These are phyloP conservation scores for Peronospora tabacina DNA, from an alignment of 352 stramenopile species.

Conservation along the genomic window DNA sequence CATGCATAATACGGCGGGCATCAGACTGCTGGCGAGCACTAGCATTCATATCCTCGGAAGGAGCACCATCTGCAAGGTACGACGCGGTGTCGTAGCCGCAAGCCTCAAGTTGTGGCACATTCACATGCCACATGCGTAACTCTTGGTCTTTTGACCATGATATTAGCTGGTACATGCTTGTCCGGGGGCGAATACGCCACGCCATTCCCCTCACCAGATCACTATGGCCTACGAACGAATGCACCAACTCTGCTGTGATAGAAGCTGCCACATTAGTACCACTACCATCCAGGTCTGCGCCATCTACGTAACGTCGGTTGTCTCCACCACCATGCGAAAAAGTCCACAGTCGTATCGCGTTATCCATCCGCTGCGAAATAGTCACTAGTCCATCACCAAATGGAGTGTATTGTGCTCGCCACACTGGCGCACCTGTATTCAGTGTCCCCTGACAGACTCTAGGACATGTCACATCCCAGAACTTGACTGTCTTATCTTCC, in stretches of 20 bases:
- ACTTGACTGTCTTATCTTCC: constrained; percentile 79
- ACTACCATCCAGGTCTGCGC: constrained; percentile 9
- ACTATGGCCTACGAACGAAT: constrained; percentile 53
- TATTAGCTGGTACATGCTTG: constrained; percentile 53
- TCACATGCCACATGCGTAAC: constrained; percentile 61
- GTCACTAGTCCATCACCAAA: constrained; percentile 81
- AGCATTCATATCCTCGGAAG: constrained; percentile 18
- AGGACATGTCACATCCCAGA: constrained; percentile 69
- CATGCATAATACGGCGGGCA: constrained; percentile 11
- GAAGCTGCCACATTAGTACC: constrained; percentile 11
- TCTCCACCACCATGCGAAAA: constrained; percentile 33
- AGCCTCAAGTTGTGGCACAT: constrained; percentile 51
- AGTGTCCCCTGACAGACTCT: constrained; percentile 55
- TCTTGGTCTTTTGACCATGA: constrained; percentile 81
- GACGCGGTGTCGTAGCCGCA: constrained; percentile 48
- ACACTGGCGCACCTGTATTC: constrained; percentile 53
- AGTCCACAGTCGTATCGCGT: constrained; percentile 56
- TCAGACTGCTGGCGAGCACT: constrained; percentile 17
- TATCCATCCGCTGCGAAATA: constrained; percentile 57
- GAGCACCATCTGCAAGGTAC: constrained; percentile 26
- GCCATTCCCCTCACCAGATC: constrained; percentile 62
- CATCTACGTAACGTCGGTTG: constrained; percentile 10
- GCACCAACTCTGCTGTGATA: constrained; percentile 40
- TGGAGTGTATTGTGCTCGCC: constrained; percentile 64
- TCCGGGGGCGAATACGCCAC: constrained; percentile 44